phyloP scores from a whole-genome alignment of 164 flowering plant genomes.

The Magnolia sinica region DNA sequence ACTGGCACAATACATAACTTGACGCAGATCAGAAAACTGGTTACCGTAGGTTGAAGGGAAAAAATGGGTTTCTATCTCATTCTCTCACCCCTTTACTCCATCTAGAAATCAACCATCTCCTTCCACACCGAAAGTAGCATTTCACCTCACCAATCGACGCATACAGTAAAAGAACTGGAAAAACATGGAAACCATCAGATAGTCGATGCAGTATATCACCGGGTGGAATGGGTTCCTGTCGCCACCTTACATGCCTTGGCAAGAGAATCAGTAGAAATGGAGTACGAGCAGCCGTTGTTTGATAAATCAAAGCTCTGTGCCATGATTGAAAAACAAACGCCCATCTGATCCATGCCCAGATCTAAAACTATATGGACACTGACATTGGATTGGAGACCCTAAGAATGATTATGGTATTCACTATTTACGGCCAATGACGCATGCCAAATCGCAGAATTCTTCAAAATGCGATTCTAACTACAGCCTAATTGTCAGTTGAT shows the following conservation, averaged over 20 bases:
- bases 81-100: background rate
- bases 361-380: too few species aligned
- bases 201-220: too few species aligned
- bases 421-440: background rate
- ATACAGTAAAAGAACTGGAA: too few species aligned
- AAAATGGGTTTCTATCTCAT: background rate
- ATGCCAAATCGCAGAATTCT: background rate
- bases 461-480: conserved; percentile 2
- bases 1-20: conserved; percentile 13
- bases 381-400: too few species aligned
- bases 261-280: too few species aligned
- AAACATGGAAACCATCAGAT: too few species aligned
- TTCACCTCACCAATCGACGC: too few species aligned
- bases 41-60: background rate
- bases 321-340: background rate
- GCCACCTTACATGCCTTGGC: too few species aligned
- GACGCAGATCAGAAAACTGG: background rate
- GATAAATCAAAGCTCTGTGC: background rate
- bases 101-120: background rate
- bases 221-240: too few species aligned
- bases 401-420: too few species aligned
- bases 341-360: background rate
- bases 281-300: background rate
- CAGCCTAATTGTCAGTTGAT: conserved; percentile 36
- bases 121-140: too few species aligned